Base-by-base conservation (phyloP, 2,329 filamentous ascomycete species). In the Exophiala alcalophila region DNA sequence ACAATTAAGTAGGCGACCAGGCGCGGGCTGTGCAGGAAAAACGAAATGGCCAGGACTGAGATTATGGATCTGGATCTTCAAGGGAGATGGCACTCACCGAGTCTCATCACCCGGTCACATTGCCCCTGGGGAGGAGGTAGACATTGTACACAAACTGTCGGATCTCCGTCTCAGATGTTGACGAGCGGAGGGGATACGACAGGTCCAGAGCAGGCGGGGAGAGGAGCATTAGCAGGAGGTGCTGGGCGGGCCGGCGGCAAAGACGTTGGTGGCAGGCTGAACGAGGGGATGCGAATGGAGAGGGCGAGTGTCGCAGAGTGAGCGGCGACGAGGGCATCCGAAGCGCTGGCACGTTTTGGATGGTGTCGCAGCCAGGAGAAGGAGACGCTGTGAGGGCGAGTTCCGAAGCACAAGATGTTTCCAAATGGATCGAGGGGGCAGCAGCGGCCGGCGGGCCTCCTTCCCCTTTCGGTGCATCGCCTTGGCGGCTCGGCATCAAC, bases 61-160 rank as follows among this genome's bases (percentile, higher is more conserved):
- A 47, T 49, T 36, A 46, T 46, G 49, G 49, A 52, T 49, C 49
- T 52, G 40, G 41, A 47, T 44, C 18, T 23, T 40, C 38, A 34
- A 40, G 40, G 45, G 36, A 37, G 7, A 33, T 49, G 49, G 45
- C 18, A 52, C 49, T 49, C 28, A 32, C 31, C 24, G 44, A 52
- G 49, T 52, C 45, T 52, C 49, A 45, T 40, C 34, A 41, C 49
- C 49, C 44, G 34, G 49, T 49, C 41, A 14, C 20, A 30, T 23
- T 46, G 26, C 29, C 49, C 45, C 49, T 42, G 44, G 26, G 12
- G 44, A 34, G 44, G 34, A 49, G 43, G 45, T 32, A 36, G 38
- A 40, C 27, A 42, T 37, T 47, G 18, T 10, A 12, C 16, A 29
- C 26, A 25, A 45, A 14, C 12, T 34, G 49, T 52, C 26, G 26